Evolutionary conservation across 208 protist species (phyloP).

Genomic region (Crithidia acanthocephali): DNA sequence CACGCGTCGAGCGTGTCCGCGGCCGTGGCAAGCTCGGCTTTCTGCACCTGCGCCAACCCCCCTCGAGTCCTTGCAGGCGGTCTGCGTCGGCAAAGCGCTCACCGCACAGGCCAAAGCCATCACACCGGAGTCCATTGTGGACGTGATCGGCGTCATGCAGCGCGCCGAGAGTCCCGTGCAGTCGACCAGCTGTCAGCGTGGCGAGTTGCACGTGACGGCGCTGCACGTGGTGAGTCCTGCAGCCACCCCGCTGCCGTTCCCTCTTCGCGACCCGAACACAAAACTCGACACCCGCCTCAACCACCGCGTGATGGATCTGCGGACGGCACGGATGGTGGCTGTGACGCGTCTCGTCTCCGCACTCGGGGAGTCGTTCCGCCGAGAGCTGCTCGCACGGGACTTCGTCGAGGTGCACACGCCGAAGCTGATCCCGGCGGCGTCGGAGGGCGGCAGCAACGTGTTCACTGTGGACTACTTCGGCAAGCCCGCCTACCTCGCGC

Average conservation of each 20-base stretch:
- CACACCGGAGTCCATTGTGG: slow-evolving; percentile 74
- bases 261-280: slow-evolving; percentile 77
- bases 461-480: slow-evolving; percentile 85
- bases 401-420: slow-evolving; percentile 99
- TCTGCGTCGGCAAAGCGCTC: slow-evolving; percentile 46
- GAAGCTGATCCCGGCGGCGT: slow-evolving; percentile 97
- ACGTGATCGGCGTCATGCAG: slow-evolving; percentile 55
- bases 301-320: slow-evolving; percentile 97
- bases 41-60: slow-evolving; percentile 80
- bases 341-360: slow-evolving; percentile 93
- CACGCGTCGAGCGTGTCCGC: slow-evolving; percentile 59
- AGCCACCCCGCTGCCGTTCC: slow-evolving; percentile 78
- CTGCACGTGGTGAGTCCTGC: slow-evolving; percentile 60
- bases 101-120: slow-evolving; percentile 42
- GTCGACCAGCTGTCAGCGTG: slow-evolving; percentile 48
- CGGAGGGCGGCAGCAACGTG: slow-evolving; percentile 91
- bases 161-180: slow-evolving; percentile 41
- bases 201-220: slow-evolving; percentile 64
- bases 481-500: slow-evolving; percentile 94
- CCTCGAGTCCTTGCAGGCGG: slow-evolving; percentile 68
- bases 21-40: slow-evolving; percentile 66
- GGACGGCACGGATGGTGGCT: slow-evolving; percentile 93
- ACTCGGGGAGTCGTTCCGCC: slow-evolving; percentile 89
- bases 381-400: slow-evolving; percentile 70
- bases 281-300: slow-evolving; percentile 96